Conservation (phyloP, 352 stramenopile genomes). For the Phytophthora quininea region DNA sequence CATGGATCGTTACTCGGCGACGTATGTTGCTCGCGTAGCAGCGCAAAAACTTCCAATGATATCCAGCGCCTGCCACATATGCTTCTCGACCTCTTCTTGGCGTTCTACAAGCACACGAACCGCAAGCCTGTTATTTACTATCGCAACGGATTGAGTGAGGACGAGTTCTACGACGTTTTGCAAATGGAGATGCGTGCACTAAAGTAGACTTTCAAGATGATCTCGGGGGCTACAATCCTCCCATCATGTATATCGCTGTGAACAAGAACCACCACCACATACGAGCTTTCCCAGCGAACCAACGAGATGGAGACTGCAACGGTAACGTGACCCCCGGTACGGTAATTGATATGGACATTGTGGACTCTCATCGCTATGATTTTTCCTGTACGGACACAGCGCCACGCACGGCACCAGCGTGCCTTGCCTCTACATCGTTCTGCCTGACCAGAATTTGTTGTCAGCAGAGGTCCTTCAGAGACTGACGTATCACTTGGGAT, state of each 20-base stretch:
- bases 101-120: constrained; percentile 73
- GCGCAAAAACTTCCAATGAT: constrained; percentile 55
- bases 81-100: constrained; percentile 75
- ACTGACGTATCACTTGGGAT: constrained; percentile 78
- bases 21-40: constrained; percentile 69
- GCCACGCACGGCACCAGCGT: constrained; percentile 83
- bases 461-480: constrained; percentile 69
- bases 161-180: constrained; percentile 80
- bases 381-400: constrained; percentile 90
- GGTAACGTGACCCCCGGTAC: constrained; percentile 76
- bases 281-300: constrained; percentile 59
- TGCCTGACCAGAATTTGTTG: constrained; percentile 79
- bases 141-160: constrained; percentile 86
- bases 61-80: constrained; percentile 66
- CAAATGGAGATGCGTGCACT: constrained; percentile 83
- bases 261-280: constrained; percentile 89
- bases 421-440: constrained; percentile 85
- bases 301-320: constrained; percentile 58
- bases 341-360: constrained; percentile 84
- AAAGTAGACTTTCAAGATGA: constrained; percentile 59
- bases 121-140: constrained; percentile 89
- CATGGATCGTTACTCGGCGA: constrained; percentile 64
- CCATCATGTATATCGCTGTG: constrained; percentile 87
- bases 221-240: constrained; percentile 73
- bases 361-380: constrained; percentile 84